phyloP scores from a whole-genome alignment of 352 stramenopile species.

The Elongisporangium senticosum region DNA sequence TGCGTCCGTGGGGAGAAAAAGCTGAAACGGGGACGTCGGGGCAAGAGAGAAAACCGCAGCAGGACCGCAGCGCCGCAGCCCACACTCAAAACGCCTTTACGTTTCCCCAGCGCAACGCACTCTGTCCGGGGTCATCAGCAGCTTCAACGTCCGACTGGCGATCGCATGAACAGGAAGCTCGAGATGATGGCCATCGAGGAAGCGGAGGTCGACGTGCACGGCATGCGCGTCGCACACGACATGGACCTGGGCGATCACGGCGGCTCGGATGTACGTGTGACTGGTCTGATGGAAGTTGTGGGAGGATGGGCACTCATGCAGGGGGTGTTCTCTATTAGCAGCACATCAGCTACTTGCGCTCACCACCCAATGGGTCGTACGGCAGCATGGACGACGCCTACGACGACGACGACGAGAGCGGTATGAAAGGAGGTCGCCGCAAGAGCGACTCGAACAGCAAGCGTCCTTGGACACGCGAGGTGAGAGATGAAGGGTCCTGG shows the following conservation, averaged over 20 bases:
- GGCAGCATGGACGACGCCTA: constrained; percentile 51
- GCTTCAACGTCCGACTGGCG: neutral
- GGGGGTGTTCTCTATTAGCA: neutral
- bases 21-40: neutral
- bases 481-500: neutral
- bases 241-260: constrained; percentile 33
- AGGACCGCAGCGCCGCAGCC: neutral
- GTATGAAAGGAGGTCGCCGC: constrained; percentile 23
- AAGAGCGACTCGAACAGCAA: constrained; percentile 85
- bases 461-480: constrained; percentile 75
- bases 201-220: constrained; percentile 25
- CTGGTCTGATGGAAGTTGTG: neutral
- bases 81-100: neutral
- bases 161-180: constrained; percentile 64
- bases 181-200: constrained; percentile 54
- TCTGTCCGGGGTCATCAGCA: neutral
- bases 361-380: constrained; percentile 26
- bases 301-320: neutral
- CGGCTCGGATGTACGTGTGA: constrained; percentile 23
- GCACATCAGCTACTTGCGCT: constrained; percentile 30
- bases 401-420: constrained; percentile 59
- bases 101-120: neutral
- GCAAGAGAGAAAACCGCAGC: neutral
- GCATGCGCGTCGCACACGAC: constrained; percentile 14
- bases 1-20: neutral